Base-by-base conservation (phyloP, 257 asterid genomes). In the Penstemon eatonii region DNA sequence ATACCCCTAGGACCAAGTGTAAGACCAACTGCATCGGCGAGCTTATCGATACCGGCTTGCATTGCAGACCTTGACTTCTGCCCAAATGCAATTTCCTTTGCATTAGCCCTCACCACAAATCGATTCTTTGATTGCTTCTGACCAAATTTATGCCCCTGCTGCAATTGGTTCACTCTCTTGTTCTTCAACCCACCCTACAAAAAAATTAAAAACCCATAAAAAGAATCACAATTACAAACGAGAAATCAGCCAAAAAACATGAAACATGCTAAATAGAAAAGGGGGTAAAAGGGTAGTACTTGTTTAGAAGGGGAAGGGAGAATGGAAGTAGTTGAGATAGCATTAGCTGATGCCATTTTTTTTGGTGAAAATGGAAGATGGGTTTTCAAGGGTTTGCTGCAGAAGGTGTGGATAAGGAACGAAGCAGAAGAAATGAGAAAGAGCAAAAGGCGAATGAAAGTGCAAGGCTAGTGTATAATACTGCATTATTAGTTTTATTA, bases 1-100 rank as follows among this genome's bases (percentile, higher is more conserved):
- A 25, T 25, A 94, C 99, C 97, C 71, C 99, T 87, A 49, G 99
- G 99, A 37, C 97, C 99, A 67, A 94, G 95, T 37, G 99, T 91
- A 36, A 94, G 92, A 5, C 95, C 99, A 40, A 94, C 99, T 15
- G 89, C 95, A 78, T 94, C 96, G 12, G 97, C 96, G 6, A 93
- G 92, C 82, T 94, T 94, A 69, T 94, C 97, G 3, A 94, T 94
- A 6, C 99, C 99, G 37, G 90, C 79, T 75, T 94, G 99, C 83
- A 90, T 89, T 38, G 97, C 96, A 56, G 83, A 42, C 88, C 99
- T 85, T 11, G 99, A 87, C 36, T 83, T 73, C 83, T 94, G 99
- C 81, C 83, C 99, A 78, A 94, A 93, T 0, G 95, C 92, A 69
- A 93, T 93, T 5, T 93, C 99, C 86, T 90, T 93, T 51, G 97